phyloP scores from a whole-genome alignment of 148 eudicot genomes.

The Amaranthus cruentus region DNA sequence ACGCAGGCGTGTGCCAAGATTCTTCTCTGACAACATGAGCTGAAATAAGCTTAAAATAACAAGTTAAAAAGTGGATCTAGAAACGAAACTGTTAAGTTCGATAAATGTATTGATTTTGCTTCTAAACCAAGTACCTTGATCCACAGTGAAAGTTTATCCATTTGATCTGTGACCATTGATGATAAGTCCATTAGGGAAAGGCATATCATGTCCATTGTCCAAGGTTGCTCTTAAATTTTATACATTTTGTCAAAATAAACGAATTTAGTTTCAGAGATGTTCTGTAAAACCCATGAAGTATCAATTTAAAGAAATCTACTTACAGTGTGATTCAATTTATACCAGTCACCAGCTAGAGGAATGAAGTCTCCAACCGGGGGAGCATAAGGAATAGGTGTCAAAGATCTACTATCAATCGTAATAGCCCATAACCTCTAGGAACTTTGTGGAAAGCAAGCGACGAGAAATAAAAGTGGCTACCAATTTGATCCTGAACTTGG shows the following conservation, averaged over 20 bases:
- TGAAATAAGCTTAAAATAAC: no score
- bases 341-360: slow-evolving; percentile 65
- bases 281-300: no score
- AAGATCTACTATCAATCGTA: slow-evolving; percentile 47
- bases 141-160: slow-evolving; percentile 52
- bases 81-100: no score
- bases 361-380: slow-evolving; percentile 65
- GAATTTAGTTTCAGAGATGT: not conserved
- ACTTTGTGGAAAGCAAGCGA: slow-evolving; percentile 73
- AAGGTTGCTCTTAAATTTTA: slow-evolving; percentile 45
- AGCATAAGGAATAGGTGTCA: slow-evolving; percentile 56
- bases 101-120: no score
- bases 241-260: not conserved
- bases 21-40: no score
- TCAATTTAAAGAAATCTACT: slow-evolving; percentile 13
- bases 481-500: slow-evolving; percentile 71
- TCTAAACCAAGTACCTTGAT: slow-evolving; percentile 40
- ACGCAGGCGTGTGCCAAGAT: no score
- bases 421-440: slow-evolving; percentile 70
- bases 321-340: slow-evolving; percentile 56
- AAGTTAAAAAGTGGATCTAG: no score
- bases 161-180: slow-evolving; percentile 61
- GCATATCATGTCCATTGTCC: slow-evolving; percentile 48
- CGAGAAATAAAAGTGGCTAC: slow-evolving; percentile 65
- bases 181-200: slow-evolving; percentile 64